Evolutionary conservation across 257 asterid species (phyloP).

Genomic region (Solanum arcanum): DNA sequence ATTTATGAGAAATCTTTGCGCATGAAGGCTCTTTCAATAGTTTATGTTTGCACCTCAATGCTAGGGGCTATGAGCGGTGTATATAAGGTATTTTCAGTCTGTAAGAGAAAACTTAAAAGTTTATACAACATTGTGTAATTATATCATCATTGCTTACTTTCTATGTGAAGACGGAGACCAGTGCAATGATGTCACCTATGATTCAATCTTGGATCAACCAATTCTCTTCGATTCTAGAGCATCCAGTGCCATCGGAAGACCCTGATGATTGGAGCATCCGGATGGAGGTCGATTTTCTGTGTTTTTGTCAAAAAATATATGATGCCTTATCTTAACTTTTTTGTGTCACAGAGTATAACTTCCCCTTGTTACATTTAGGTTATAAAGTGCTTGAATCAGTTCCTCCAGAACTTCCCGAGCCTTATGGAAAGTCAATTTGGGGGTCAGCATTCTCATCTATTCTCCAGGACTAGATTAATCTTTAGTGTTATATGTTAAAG

Average conservation of each 20-base stretch:
- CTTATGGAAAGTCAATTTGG: constrained; percentile 53
- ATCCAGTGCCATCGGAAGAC: constrained; percentile 86
- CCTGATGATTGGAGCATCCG: constrained; percentile 97
- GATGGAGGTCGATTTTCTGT: constrained; percentile 59
- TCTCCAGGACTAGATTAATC: constrained; percentile 5
- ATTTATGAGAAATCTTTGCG: constrained; percentile 60
- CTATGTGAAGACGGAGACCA: constrained; percentile 60
- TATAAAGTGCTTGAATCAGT: constrained; percentile 85
- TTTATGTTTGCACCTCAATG: constrained; percentile 71
- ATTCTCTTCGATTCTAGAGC: constrained; percentile 47
- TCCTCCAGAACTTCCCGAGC: constrained; percentile 66
- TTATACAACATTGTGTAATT: constrained; percentile 3
- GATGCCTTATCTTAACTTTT: neutral
- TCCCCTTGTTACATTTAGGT: constrained; percentile 32
- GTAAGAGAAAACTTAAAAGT: constrained; percentile 1
- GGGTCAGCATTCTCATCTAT: constrained; percentile 24
- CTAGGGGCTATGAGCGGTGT: constrained; percentile 86
- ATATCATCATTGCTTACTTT: constrained; percentile 10
- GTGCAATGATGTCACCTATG: constrained; percentile 62
- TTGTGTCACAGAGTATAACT: neutral
- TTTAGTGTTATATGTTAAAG: neutral
- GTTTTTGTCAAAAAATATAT: neutral
- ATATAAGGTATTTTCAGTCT: constrained; percentile 49
- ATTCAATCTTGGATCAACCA: constrained; percentile 86
- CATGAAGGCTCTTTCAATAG: constrained; percentile 68